phyloP scores from a whole-genome alignment of 2,329 filamentous ascomycete genomes.

The Ceratocystis harringtonii region DNA sequence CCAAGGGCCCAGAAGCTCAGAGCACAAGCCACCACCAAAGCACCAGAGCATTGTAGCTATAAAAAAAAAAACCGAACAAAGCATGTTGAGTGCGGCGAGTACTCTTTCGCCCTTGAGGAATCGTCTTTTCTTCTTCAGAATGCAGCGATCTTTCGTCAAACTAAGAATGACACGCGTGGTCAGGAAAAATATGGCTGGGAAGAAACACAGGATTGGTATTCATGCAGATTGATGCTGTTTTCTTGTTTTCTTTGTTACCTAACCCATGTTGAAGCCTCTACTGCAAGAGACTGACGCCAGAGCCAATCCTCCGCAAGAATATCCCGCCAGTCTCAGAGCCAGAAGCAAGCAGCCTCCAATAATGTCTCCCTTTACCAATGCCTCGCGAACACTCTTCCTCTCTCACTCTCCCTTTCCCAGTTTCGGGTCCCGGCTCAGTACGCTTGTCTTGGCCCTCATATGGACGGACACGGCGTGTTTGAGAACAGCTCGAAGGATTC shows the following conservation, averaged over 20 bases:
- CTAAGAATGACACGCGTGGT: too few relatives aligned
- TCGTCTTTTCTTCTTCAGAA: too few relatives aligned
- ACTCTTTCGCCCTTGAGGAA: too few relatives aligned
- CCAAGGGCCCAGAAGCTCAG: neutral
- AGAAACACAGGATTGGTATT: neutral
- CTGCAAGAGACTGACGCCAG: too few relatives aligned
- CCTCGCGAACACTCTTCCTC: neutral
- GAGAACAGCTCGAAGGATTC: neutral
- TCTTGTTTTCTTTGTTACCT: neutral
- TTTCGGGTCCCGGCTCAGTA: neutral
- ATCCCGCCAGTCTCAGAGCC: neutral
- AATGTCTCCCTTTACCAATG: neutral
- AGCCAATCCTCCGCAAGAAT: neutral
- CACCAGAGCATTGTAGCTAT: neutral
- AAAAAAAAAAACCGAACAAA: neutral
- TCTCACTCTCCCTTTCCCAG: neutral
- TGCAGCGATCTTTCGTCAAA: too few relatives aligned
- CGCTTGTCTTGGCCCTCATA: neutral
- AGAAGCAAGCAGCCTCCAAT: neutral
- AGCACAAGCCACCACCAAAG: neutral
- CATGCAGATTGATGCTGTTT: neutral
- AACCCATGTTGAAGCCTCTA: neutral
- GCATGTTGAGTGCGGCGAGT: neutral
- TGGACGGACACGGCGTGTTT: neutral
- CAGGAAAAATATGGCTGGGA: too few relatives aligned